phyloP scores from a whole-genome alignment of 2,329 filamentous ascomycete species.

The Triangularia setosa region DNA sequence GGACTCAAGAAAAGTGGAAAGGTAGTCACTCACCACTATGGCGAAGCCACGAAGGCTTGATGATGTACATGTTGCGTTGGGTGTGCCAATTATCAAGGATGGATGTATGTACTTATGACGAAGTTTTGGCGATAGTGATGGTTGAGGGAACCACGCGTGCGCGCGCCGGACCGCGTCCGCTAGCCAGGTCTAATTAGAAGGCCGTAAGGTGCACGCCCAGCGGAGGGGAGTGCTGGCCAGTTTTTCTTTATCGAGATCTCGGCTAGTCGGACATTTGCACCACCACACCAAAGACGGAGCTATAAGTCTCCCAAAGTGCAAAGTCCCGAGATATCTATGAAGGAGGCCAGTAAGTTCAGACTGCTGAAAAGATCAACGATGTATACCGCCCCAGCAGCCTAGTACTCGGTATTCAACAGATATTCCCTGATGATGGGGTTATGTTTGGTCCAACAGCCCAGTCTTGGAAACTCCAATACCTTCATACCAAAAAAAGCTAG shows the following conservation, averaged over 20 bases:
- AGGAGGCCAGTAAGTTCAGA: too few relatives aligned
- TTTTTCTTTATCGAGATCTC: background rate
- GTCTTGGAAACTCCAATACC: background rate
- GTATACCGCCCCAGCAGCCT: background rate
- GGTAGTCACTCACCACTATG: conserved; percentile 75
- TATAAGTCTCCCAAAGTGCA: background rate
- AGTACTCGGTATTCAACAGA: background rate
- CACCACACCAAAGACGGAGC: background rate
- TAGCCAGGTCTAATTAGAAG: background rate
- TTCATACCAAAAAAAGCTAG: background rate
- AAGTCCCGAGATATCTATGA: too few relatives aligned
- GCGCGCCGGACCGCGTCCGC: background rate
- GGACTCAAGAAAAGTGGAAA: background rate
- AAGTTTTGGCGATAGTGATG: conserved; percentile 10
- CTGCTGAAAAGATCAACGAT: background rate
- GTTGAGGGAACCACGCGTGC: background rate
- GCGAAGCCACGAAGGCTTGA: conserved; percentile 93
- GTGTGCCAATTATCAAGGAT: conserved; percentile 20
- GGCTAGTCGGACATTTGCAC: background rate
- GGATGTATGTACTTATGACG: conserved; percentile 24
- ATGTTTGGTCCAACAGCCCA: background rate
- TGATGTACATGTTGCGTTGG: conserved; percentile 65
- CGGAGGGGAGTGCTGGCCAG: background rate
- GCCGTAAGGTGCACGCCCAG: background rate
- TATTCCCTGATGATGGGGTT: background rate